These are phyloP conservation scores for Cruciata laevipes DNA, from an alignment of 257 asterid genomes.

Conservation along the genomic window DNA sequence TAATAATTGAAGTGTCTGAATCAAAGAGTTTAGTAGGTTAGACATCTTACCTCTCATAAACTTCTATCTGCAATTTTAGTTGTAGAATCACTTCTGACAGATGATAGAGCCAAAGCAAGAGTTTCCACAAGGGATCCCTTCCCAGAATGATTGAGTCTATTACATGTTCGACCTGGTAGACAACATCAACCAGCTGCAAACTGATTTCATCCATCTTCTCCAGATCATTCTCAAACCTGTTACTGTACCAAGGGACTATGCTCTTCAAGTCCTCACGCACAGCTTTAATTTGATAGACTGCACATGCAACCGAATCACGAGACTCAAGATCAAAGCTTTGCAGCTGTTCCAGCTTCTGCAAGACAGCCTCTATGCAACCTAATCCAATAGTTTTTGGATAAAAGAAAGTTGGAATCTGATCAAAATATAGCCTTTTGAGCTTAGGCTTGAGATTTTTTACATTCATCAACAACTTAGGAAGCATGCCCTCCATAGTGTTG, in stretches of 20 bases:
- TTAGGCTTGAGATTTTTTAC: not conserved
- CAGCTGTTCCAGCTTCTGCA: not conserved
- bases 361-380: not conserved
- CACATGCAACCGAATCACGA: not conserved
- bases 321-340: not conserved
- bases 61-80: not conserved
- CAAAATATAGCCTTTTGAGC: not conserved
- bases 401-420: not conserved
- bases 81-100: slow-evolving; percentile 3
- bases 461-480: no score
- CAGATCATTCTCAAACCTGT: not conserved
- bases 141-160: slow-evolving; percentile 6
- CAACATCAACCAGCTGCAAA: not conserved
- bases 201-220: not conserved
- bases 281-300: not conserved
- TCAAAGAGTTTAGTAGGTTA: not conserved
- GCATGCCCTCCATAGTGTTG: no score
- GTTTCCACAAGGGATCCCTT: not conserved
- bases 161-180: not conserved
- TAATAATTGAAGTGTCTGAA: not conserved
- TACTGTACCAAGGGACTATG: not conserved
- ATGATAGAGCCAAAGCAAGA: slow-evolving; percentile 12
- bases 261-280: not conserved
- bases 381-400: slow-evolving; percentile 1
- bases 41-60: no score